Base-by-base conservation (phyloP, 2,329 filamentous ascomycete species). In the Nothomitra cinnamomea region DNA sequence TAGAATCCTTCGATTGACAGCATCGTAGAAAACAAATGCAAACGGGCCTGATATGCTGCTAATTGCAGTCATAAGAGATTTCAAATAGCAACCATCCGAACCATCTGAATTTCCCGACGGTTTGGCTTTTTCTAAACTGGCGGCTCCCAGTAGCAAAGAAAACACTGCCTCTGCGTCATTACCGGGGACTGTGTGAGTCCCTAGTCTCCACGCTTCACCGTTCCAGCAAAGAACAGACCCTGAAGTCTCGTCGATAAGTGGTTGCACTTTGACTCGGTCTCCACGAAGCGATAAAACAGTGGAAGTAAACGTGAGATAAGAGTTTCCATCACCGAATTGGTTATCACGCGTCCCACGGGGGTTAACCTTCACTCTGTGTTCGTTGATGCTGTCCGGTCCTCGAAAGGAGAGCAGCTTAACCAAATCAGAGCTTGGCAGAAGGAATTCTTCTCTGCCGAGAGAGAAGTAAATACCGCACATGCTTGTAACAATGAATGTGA, bases 221-320 rank as follows among this genome's bases (percentile, higher is more conserved):
- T 98, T 98, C 92, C 92, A 98, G 73, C 90, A 95, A 1, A 98
- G 73, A 0, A 86, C 71, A 1, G 83, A 87, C 2, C 74, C 73
- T 0, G 74, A 75, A 0, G 60, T 57, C 2, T 63, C 38, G 58
- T 83, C 77, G 42, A 75, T 66, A 2, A 94, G 75, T 1, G 92
- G 92, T 65, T 96, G 92, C 35, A 69, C 64, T 5, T 82, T 78
- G 51, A 92, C 64, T 57, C 78, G 72, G 51, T 80, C 76, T 24
- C 90, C 90, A 60, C 92, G 80, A n/a, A 98, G 72, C 2, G 88
- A 82, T n/a, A 96, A 77, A 0, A 98, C 90, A 0, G 88, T 94
- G 5, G 90, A 92, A 12, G 80, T 77, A 62, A 94, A 84, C 15
- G 72, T 75, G 56, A 90, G 60, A 59, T 70, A 69, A 56, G 73